Percentiles rank a stretch among this genome's conserved stretches.
phyloP scores from a whole-genome alignment of 1,284 basidiomycete species.

The Apiotrichum laibachii region DNA sequence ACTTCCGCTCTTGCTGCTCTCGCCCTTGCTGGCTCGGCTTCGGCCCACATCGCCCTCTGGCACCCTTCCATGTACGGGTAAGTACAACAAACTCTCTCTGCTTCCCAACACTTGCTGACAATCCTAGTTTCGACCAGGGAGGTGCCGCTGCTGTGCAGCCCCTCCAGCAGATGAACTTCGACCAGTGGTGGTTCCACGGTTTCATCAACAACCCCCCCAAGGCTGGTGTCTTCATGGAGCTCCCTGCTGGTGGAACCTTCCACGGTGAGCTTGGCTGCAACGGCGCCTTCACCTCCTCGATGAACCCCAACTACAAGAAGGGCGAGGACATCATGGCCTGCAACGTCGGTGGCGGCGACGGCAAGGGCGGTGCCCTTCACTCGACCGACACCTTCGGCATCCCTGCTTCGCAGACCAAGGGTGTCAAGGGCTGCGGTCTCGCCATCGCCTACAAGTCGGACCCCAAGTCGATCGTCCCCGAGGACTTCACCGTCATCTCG shows the following conservation, averaged over 20 bases:
- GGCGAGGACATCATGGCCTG: not conserved
- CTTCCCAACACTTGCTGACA: not conserved
- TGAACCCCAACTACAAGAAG: not conserved
- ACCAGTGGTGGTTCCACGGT: slow-evolving; percentile 66
- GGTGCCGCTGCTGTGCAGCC: not conserved
- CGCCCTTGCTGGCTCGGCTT: slow-evolving; percentile 3
- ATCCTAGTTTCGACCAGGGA: too few relatives aligned
- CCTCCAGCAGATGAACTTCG: slow-evolving; percentile 53
- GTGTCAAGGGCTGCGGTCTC: slow-evolving; percentile 37
- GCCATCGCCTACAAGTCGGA: slow-evolving; percentile 68
- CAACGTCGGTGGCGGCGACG: not conserved
- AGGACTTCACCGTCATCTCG: slow-evolving; percentile 67
- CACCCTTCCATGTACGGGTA: slow-evolving; percentile 48
- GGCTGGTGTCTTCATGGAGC: slow-evolving; percentile 36
- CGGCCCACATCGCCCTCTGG: slow-evolving; percentile 45
- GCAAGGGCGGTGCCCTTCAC: not conserved
- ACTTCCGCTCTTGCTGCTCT: not conserved
- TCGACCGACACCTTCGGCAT: not conserved
- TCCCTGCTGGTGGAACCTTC: slow-evolving; percentile 40
- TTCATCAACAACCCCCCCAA: slow-evolving; percentile 42
- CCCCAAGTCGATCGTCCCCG: slow-evolving; percentile 58
- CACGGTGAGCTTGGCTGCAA: slow-evolving; percentile 8
- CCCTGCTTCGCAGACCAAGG: not conserved
- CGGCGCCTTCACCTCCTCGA: slow-evolving; percentile 2
- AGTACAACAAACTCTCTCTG: slow-evolving; percentile 14